A percentile compares a stretch with the other conserved stretches of the same genome.
Conservation (phyloP, 305 asterid genomes). For the Solanum hybrid region DNA sequence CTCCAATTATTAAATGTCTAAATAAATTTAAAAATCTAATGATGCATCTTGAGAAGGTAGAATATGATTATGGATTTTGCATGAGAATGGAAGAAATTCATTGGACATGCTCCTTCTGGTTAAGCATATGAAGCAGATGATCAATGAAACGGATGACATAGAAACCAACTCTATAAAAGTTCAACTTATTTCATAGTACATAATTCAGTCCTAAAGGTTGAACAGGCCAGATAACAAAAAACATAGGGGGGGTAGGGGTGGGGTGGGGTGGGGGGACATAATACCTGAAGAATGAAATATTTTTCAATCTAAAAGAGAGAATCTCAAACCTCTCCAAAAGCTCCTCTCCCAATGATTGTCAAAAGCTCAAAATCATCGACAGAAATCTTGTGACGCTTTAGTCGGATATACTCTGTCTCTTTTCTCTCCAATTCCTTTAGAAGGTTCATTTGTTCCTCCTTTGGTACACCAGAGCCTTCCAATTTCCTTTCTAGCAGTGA, state of each 20-base stretch:
- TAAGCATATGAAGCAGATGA: neutral
- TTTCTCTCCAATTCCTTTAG: constrained; percentile 61
- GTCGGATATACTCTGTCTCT: constrained; percentile 71
- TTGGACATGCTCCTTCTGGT: neutral
- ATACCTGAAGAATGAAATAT: neutral
- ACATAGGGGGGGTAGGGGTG: neutral
- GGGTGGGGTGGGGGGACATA: neutral
- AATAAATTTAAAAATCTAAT: neutral
- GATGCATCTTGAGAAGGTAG: neutral
- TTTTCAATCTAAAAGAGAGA: constrained; percentile 1
- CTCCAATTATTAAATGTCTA: neutral
- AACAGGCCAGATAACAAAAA: neutral
- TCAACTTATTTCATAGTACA: neutral
- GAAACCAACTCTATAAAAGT: neutral
- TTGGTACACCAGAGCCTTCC: constrained; percentile 41
- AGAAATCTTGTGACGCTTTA: constrained; percentile 62
- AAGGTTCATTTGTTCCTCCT: constrained; percentile 53
- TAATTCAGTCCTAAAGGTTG: neutral
- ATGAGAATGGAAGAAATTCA: neutral
- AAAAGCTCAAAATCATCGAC: constrained; percentile 70
- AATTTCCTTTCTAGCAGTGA: constrained; percentile 41
- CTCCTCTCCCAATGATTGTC: constrained; percentile 74
- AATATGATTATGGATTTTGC: neutral
- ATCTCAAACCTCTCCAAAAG: constrained; percentile 71
- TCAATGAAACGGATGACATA: neutral